Evolutionary conservation across 768 basidiomycete genomes (phyloP), one percentile per base, ranked within the genome.

Genomic region (Fistulinella prunicolor): DNA sequence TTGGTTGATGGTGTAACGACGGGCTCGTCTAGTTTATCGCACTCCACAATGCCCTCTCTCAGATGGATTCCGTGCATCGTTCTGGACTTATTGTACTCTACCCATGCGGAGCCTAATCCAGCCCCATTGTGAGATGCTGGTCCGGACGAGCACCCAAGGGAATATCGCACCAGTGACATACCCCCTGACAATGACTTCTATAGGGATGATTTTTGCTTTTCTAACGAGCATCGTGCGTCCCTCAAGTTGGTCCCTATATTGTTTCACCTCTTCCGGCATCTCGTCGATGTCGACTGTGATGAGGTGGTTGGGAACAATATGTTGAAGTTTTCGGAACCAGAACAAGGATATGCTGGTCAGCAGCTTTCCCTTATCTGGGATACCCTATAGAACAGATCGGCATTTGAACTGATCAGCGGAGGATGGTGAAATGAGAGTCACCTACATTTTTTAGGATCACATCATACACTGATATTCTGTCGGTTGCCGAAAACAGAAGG

Each of bases 1-100:
- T 99, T 98, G 6, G 96, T 98, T 0, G 93, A 95, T 0, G 96
- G 96, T 0, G 96, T 99, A 66, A 99, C 94, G 23, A 97, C 70
- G 2, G 94, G 89, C 50, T 83, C 72, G 1, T 85, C 79, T 19
- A 99, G 72, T 61, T 86, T 84, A 56, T 90, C 78, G 1, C 88
- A 90, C 73, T 99, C 94, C n/a, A 55, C 82, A 73, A 43, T 96
- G 9, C 85, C 90, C 6, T 76, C 67, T 0, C 89, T 86, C 42
- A 96, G 71, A 8, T 72, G 61, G 22, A 96, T 90, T 1, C 89
- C 89, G 58, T 98, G 95, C 4, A 95, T 86, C 0, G 92, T 98
- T 39, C 87, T 82, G 0, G 74, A 76, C 68, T 82, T 85, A 69
- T 90, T 84, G 71, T 98, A 99, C 65, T 99, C 96, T 2, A 79